These are phyloP conservation scores for Colletotrichum cereale DNA, from an alignment of 2,329 filamentous ascomycete species.

Conservation along the genomic window DNA sequence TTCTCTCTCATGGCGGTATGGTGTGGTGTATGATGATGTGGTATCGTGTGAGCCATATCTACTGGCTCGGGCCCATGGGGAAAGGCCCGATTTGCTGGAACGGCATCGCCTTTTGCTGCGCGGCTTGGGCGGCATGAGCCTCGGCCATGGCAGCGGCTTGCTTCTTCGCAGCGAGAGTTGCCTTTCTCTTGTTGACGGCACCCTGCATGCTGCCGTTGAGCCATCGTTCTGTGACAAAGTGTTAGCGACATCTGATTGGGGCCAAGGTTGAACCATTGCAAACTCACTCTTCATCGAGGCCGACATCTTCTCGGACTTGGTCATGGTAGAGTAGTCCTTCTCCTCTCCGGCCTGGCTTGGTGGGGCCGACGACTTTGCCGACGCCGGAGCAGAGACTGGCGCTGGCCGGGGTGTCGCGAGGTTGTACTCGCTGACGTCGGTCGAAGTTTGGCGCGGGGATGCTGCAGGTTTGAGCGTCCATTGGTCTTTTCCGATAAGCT, in stretches of 20 bases:
- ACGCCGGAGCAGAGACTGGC: conserved; percentile 35
- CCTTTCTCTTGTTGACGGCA: conserved; percentile 72
- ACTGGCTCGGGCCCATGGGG: conserved; percentile 4
- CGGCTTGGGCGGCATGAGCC: conserved; percentile 19
- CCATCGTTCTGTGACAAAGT: conserved; percentile 63
- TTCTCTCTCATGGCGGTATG: neutral
- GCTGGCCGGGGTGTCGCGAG: conserved; percentile 29
- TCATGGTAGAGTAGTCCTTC: conserved; percentile 72
- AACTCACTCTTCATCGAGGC: conserved; percentile 73
- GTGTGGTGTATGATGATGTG: neutral
- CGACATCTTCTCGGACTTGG: conserved; percentile 76
- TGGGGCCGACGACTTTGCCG: conserved; percentile 37
- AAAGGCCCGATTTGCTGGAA: conserved; percentile 21
- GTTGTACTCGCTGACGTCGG: conserved; percentile 31
- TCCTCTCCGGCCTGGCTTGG: conserved; percentile 50
- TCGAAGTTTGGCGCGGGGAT: conserved; percentile 36
- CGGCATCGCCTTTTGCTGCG: conserved; percentile 15
- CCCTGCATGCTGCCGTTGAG: conserved; percentile 70
- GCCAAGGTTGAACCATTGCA: neutral
- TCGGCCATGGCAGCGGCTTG: conserved; percentile 51
- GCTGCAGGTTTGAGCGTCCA: conserved; percentile 28
- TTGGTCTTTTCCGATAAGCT: conserved; percentile 26
- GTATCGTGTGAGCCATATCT: neutral
- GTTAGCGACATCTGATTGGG: conserved; percentile 44
- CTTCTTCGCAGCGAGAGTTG: conserved; percentile 71